These are phyloP conservation scores for Globisporangium iwayamae DNA, from an alignment of 352 stramenopile species.

Conservation along the genomic window DNA sequence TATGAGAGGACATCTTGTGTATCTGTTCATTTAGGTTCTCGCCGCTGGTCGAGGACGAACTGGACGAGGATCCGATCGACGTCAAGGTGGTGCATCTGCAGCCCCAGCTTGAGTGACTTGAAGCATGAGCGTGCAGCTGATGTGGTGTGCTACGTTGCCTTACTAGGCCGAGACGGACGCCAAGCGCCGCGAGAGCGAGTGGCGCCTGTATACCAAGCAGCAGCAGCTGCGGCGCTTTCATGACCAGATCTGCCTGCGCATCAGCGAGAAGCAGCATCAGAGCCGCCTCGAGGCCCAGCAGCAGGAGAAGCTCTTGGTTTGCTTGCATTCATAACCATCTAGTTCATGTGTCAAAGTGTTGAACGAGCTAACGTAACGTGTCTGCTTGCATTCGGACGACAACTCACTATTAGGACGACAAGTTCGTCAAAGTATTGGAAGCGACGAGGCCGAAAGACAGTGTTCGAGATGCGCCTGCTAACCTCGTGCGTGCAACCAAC, in stretches of 20 bases:
- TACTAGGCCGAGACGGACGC: conserved; percentile 31
- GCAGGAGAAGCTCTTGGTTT: conserved; percentile 27
- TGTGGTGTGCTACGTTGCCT: not conserved
- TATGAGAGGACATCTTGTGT: not conserved
- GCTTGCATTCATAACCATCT: not conserved
- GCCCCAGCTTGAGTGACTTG: not conserved
- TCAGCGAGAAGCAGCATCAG: conserved; percentile 42
- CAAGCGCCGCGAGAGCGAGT: conserved; percentile 29
- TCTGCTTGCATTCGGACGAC: not conserved
- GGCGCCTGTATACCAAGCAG: conserved; percentile 30
- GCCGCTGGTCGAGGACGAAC: conserved; percentile 4
- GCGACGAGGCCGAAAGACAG: conserved; percentile 15
- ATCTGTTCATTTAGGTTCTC: not conserved
- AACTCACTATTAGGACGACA: conserved; percentile 25
- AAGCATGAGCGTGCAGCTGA: not conserved
- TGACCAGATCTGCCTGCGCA: conserved; percentile 52
- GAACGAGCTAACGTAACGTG: not conserved
- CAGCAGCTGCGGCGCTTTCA: conserved; percentile 55
- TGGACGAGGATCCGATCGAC: not conserved
- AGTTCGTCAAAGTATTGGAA: conserved; percentile 34
- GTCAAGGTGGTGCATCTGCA: conserved; percentile 4
- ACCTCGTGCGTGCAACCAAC: not conserved
- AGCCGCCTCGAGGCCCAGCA: conserved; percentile 27
- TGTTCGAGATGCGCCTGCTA: not conserved
- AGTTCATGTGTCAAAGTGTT: no score